Evolutionary conservation across 2,329 filamentous ascomycete species (phyloP).

Genomic region (Fusarium heterosporum): DNA sequence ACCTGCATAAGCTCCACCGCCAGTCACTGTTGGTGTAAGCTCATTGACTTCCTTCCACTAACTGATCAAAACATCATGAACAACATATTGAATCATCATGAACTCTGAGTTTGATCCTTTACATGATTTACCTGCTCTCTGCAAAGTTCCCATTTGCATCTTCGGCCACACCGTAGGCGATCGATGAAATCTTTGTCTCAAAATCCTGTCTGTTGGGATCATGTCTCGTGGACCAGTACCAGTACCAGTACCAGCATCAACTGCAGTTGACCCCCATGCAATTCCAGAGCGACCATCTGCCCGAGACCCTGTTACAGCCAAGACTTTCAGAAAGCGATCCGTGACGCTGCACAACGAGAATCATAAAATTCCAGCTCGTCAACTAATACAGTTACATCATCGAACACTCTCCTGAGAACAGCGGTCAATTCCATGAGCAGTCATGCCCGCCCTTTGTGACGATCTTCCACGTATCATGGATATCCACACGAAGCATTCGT

Average conservation of each 20-base stretch:
- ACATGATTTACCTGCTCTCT: background rate
- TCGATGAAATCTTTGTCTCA: background rate
- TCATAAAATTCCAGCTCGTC: slow-evolving; percentile 30
- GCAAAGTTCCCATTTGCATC: background rate
- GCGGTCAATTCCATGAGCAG: slow-evolving; percentile 24
- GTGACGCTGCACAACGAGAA: slow-evolving; percentile 25
- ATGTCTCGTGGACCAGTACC: slow-evolving; percentile 5
- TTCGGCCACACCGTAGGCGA: background rate
- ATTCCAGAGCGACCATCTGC: slow-evolving; percentile 35
- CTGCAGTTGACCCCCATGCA: slow-evolving; percentile 15
- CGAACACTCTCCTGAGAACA: slow-evolving; percentile 23
- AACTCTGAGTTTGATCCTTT: slow-evolving; percentile 12
- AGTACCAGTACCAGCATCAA: background rate
- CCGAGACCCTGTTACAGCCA: slow-evolving; percentile 41
- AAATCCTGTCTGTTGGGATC: background rate
- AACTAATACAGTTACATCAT: slow-evolving; percentile 29
- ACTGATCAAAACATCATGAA: slow-evolving; percentile 24
- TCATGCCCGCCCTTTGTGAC: slow-evolving; percentile 15
- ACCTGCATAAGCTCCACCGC: slow-evolving; percentile 30
- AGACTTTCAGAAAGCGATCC: slow-evolving; percentile 41
- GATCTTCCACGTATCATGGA: slow-evolving; percentile 35
- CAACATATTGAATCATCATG: slow-evolving; percentile 24
- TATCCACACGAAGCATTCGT: slow-evolving; percentile 29
- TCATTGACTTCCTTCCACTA: slow-evolving; percentile 1
- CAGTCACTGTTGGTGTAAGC: slow-evolving; percentile 35